A percentile compares a stretch with the other conserved stretches of the same genome.
Conservation (phyloP, 2,329 filamentous ascomycete species). For the Penicillium paneum region DNA sequence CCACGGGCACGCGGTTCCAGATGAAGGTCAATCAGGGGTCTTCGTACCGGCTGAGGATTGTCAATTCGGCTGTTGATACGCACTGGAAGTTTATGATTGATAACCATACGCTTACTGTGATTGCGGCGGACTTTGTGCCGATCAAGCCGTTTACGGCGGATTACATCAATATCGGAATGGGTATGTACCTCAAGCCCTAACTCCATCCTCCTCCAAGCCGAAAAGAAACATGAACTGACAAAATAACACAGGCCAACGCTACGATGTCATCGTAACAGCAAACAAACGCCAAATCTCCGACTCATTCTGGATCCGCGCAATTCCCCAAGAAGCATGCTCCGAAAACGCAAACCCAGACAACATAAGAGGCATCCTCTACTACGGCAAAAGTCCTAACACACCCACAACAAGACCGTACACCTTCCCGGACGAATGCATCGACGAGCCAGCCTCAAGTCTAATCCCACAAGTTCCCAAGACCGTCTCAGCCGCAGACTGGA, state of each 20-base stretch:
- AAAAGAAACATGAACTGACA: neutral
- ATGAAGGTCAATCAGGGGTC: slow-evolving; percentile 46
- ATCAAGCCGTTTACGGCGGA: slow-evolving; percentile 54
- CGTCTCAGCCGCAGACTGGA: slow-evolving; percentile 17
- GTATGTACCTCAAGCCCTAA: slow-evolving; percentile 21
- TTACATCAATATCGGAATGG: slow-evolving; percentile 47
- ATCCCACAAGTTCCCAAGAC: slow-evolving; percentile 25
- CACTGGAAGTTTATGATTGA: slow-evolving; percentile 47
- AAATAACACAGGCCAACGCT: slow-evolving; percentile 32
- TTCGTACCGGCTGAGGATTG: slow-evolving; percentile 29
- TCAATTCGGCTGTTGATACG: slow-evolving; percentile 30
- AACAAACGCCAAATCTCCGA: slow-evolving; percentile 21
- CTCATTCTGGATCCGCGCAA: slow-evolving; percentile 45
- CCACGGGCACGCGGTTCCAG: slow-evolving; percentile 41
- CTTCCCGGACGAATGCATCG: slow-evolving; percentile 25
- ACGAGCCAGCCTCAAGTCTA: slow-evolving; percentile 28
- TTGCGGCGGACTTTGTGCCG: slow-evolving; percentile 57
- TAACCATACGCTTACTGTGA: slow-evolving; percentile 57
- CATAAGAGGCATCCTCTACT: slow-evolving; percentile 52
- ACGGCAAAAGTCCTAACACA: slow-evolving; percentile 18
- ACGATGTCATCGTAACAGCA: slow-evolving; percentile 38
- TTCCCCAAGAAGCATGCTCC: slow-evolving; percentile 44
- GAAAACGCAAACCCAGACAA: slow-evolving; percentile 42
- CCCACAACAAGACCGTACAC: slow-evolving; percentile 20
- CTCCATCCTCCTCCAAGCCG: neutral